These are phyloP conservation scores for Ensete ventricosum DNA, from an alignment of 176 grass and related monocot species.

Conservation along the genomic window DNA sequence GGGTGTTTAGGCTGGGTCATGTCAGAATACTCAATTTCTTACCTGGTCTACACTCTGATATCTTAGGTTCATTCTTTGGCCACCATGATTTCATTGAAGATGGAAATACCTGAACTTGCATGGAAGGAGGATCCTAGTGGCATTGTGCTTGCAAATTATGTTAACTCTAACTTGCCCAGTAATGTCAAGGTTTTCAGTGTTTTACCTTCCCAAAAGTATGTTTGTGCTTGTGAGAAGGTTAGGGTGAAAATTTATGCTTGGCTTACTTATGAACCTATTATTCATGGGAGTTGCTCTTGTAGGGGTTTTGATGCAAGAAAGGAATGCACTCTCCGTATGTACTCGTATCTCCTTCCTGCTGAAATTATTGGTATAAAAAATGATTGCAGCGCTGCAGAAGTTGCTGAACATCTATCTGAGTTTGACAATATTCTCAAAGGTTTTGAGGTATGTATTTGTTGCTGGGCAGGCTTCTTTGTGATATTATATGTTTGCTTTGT, in stretches of 20 bases:
- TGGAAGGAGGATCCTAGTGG: slow-evolving; percentile 63
- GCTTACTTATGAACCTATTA: background rate
- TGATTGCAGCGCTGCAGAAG: slow-evolving; percentile 47
- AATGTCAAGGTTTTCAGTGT: slow-evolving; percentile 85
- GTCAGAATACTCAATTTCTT: background rate
- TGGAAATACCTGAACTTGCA: slow-evolving; percentile 85
- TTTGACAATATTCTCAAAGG: slow-evolving; percentile 71
- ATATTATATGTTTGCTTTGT: background rate
- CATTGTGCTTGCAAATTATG: slow-evolving; percentile 59
- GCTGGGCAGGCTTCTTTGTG: background rate
- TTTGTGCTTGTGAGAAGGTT: background rate
- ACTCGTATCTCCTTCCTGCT: slow-evolving; percentile 86
- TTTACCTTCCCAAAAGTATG: slow-evolving; percentile 73
- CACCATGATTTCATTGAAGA: slow-evolving; percentile 87
- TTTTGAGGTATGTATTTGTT: slow-evolving; percentile 41
- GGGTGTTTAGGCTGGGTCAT: no score
- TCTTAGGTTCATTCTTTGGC: slow-evolving; percentile 88
- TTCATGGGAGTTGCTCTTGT: background rate
- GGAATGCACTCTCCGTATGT: slow-evolving; percentile 64
- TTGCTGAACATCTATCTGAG: slow-evolving; percentile 47
- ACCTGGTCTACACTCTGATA: background rate
- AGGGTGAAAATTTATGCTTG: background rate
- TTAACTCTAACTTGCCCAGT: slow-evolving; percentile 80
- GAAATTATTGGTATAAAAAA: slow-evolving; percentile 79
- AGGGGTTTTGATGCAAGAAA: slow-evolving; percentile 91